phyloP scores from a whole-genome alignment of 2,329 filamentous ascomycete species.

The Epichloe glyceriae region DNA sequence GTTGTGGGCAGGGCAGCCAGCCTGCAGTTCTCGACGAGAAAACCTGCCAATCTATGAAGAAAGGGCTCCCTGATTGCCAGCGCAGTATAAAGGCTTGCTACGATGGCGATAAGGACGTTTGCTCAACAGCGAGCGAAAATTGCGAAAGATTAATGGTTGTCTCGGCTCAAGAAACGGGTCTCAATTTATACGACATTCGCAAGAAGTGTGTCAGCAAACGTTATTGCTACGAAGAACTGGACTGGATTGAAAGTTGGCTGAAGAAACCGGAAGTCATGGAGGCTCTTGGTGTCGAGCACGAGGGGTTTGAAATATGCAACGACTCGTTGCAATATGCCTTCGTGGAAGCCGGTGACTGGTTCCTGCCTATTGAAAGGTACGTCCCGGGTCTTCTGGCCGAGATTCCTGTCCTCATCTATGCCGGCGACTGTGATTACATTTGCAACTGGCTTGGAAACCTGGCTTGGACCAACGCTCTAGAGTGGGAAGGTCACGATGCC shows the following conservation, averaged over 20 bases:
- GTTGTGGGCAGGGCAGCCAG: constrained; percentile 90
- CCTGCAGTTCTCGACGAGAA: constrained; percentile 67
- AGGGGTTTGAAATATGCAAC: constrained; percentile 90
- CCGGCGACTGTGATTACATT: constrained; percentile 78
- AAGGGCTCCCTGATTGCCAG: constrained; percentile 79
- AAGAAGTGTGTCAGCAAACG: constrained; percentile 76
- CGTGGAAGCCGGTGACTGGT: constrained; percentile 91
- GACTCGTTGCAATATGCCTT: constrained; percentile 90
- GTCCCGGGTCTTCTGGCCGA: constrained; percentile 76
- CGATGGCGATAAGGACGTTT: constrained; percentile 77
- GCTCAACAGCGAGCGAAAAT: constrained; percentile 92
- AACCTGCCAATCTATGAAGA: constrained; percentile 83
- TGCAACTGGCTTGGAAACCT: constrained; percentile 98
- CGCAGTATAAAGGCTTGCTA: constrained; percentile 86
- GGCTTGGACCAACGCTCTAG: constrained; percentile 85
- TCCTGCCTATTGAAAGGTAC: constrained; percentile 87
- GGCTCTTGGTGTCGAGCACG: constrained; percentile 80
- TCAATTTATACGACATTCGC: constrained; percentile 92
- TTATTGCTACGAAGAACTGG: constrained; percentile 86
- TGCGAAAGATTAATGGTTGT: constrained; percentile 95
- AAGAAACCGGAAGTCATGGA: constrained; percentile 75
- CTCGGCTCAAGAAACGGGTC: constrained; percentile 85
- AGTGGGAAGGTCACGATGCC: constrained; percentile 77
- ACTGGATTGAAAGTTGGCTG: constrained; percentile 77
- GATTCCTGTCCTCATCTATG: constrained; percentile 92